phyloP scores from a whole-genome alignment of 805 yeast species.

The Candida morakotiae region DNA sequence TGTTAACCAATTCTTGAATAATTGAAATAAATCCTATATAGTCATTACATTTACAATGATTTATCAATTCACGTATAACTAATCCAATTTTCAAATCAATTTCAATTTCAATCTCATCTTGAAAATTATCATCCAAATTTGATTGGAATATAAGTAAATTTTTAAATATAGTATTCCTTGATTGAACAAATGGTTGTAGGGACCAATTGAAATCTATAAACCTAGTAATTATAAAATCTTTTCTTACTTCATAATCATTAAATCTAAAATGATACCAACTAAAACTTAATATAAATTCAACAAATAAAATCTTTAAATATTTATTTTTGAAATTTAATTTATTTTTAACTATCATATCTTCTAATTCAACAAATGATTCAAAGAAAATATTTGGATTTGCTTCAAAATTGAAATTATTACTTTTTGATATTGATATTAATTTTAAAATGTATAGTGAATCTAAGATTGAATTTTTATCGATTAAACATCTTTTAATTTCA shows the following conservation, averaged over 20 bases:
- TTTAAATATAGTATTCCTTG: conserved; percentile 25
- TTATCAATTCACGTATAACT: conserved; percentile 13
- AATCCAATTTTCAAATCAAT: conserved; percentile 13
- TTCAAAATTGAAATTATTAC: conserved; percentile 16
- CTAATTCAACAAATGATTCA: conserved; percentile 26
- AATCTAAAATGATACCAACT: conserved; percentile 45
- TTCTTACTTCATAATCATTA: conserved; percentile 3
- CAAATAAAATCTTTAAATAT: conserved; percentile 22
- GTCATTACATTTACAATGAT: conserved; percentile 22
- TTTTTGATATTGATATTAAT: conserved; percentile 17
- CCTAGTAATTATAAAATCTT: not conserved
- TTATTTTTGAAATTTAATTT: conserved; percentile 16
- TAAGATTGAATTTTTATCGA: conserved; percentile 9
- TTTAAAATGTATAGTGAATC: conserved; percentile 13
- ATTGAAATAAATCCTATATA: conserved; percentile 28
- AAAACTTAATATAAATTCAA: conserved; percentile 42
- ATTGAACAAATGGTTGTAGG: conserved; percentile 26
- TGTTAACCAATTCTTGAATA: conserved; percentile 29
- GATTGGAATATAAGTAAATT: conserved; percentile 8
- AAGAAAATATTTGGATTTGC: conserved; percentile 11
- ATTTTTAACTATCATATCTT: conserved; percentile 38
- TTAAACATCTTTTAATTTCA: conserved; percentile 10
- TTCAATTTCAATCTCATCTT: conserved; percentile 4
- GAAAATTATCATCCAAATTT: not conserved
- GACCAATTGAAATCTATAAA: conserved; percentile 25